Conservation (phyloP, 768 basidiomycete genomes). For the Trametes cubensis region DNA sequence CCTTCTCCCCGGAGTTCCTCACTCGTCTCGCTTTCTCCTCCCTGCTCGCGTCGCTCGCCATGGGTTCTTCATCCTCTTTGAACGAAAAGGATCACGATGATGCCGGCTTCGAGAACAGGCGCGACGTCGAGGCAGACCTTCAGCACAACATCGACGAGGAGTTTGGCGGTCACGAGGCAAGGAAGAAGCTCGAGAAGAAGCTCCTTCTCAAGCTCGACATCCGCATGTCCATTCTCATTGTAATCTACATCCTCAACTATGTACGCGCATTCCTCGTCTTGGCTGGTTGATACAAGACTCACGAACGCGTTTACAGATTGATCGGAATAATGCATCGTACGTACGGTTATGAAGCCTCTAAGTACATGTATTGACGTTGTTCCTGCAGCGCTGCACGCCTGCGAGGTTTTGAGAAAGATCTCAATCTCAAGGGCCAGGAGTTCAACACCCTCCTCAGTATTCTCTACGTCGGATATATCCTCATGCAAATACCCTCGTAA, state of each 20-base stretch:
- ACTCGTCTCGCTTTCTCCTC: neutral
- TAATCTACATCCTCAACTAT: slow-evolving; percentile 52
- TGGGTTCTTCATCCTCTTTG: slow-evolving; percentile 24
- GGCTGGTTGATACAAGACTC: neutral
- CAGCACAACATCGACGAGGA: slow-evolving; percentile 32
- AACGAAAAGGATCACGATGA: slow-evolving; percentile 22
- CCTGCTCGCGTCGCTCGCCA: slow-evolving; percentile 7
- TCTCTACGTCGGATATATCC: slow-evolving; percentile 71
- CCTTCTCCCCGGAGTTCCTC: slow-evolving; percentile 15
- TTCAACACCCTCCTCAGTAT: slow-evolving; percentile 71
- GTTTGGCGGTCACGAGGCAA: slow-evolving; percentile 42
- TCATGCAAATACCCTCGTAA: slow-evolving; percentile 81
- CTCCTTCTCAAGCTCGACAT: slow-evolving; percentile 47
- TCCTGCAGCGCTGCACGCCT: slow-evolving; percentile 65
- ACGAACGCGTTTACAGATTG: slow-evolving; percentile 46
- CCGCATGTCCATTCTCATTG: slow-evolving; percentile 46
- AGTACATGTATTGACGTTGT: neutral
- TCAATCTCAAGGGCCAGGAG: slow-evolving; percentile 60
- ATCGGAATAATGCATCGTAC: slow-evolving; percentile 72
- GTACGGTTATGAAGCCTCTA: slow-evolving; percentile 22
- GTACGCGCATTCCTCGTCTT: slow-evolving; percentile 32
- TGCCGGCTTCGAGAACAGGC: slow-evolving; percentile 18
- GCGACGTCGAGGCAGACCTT: slow-evolving; percentile 20
- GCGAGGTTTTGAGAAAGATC: slow-evolving; percentile 70
- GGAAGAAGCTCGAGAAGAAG: slow-evolving; percentile 45